Base-by-base conservation (phyloP, 805 yeast genomes). In the Priceomyces castillae region DNA sequence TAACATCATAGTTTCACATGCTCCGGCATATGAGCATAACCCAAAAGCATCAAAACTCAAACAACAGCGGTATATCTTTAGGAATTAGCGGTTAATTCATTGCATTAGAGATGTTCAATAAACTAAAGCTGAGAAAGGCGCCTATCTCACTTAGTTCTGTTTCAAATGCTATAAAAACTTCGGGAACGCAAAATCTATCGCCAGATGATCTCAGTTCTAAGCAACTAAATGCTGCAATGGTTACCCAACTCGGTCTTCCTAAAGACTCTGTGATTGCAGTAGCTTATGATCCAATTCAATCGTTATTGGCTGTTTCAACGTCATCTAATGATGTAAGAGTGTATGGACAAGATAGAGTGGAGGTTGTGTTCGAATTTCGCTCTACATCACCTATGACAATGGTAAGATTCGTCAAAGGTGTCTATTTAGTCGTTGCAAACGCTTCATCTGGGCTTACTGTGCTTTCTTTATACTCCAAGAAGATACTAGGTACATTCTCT, bases 221-320 rank as follows among this genome's bases (percentile, higher is more conserved):
- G 46, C 54, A 58, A 17, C 44, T 69, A 19, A 57, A 53, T 22
- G 34, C 67, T 7, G 56, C 59, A 19, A 50, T 57, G 4, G 54
- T 61, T 3, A 52, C 57, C 41, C 73, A 69, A 44, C 45, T 65
- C 34, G 76, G 76, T 3, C 48, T 71, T 4, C 70, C 71, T 26
- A 69, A 75, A 14, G 92, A 95, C 10, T 75, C 76, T 11, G 77
- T 86, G 7, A 67, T 79, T 28, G 80, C 87, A 0, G 58, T 81
- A 31, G 95, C 94, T 0, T 86, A 75, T 63, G 98, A 94, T 59
- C 95, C 95, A 2, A 82, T 87, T 1, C 99, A 94, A 62, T 80
- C 94, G 42, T 71, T 94, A 20, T 63, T 90, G 53, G 97, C 97
- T 0, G 68, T 89, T 0, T 84, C 90, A 2, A 89, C 96, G 0